Base-by-base conservation (phyloP, 129 eudicot genomes). In the Helianthus tuberosus region DNA sequence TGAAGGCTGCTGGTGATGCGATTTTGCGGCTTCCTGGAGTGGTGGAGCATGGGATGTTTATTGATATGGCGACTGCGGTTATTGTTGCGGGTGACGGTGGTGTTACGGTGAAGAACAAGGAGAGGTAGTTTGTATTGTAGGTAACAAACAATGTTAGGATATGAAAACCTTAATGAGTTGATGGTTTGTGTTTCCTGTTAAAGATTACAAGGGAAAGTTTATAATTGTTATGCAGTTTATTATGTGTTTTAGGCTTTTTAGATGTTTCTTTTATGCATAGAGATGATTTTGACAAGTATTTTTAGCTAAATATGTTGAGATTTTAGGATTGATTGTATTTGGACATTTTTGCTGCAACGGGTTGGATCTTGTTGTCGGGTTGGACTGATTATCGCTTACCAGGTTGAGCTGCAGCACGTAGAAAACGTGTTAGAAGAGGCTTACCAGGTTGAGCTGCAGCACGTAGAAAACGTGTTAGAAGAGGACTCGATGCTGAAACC, bases 1-100 rank as follows among this genome's bases (percentile, higher is more conserved):
- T 92, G 75, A 89, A 80, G 77, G 75, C 66, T 1, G 98, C 98
- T 0, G 82, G 96, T 44, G 93, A 89, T 79, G 84, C 89, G 3
- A 89, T 92, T 58, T 80, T 92, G 89, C 76, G 89, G 89, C 86
- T 92, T 73, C 89, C 98, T 8, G 94, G 98, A 13, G 89, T 92
- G 25, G 98, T 92, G 47, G 98, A 92, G 73, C 98, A 92, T 72
- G 98, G 98, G 73, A 74, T 92, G 93, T 92, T 92, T 82, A 69
- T 92, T 72, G 88, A 75, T 63, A 87, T 89, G 96, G 98, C 98
- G 5, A 92, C 91, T 10, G 85, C 91, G 2, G 74, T 92, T 49
- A 92, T 92, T 55, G 88, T 89, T 17, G 98, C 98, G 7, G 96
- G 96, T 1, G 86, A 85, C 15, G 79, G 65, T 4, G 98, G 96